Percentiles rank a stretch among this genome's conserved stretches.
These are phyloP conservation scores for Erysimum pusillum DNA, from an alignment of 441 rosid species.

Conservation along the genomic window DNA sequence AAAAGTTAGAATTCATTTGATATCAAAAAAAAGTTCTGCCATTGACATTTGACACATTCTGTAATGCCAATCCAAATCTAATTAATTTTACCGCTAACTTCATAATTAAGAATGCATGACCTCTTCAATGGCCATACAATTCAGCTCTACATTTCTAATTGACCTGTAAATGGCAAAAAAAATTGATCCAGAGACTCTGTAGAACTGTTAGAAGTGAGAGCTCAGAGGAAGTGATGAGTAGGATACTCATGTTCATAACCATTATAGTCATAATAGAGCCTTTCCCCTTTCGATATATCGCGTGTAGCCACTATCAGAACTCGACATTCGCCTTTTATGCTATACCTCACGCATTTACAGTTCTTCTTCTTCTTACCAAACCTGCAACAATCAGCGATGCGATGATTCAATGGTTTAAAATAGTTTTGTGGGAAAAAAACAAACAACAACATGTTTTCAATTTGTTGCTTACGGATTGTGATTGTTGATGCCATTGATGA, in stretches of 20 bases:
- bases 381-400: conserved; percentile 58
- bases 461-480: conserved; percentile 66
- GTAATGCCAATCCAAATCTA: conserved; percentile 20
- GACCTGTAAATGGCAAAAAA: conserved; percentile 34
- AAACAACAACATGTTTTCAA: conserved; percentile 16
- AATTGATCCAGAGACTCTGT: conserved; percentile 34
- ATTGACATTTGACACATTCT: neutral
- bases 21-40: conserved; percentile 5
- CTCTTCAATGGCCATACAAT: conserved; percentile 35
- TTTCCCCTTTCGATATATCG: conserved; percentile 77
- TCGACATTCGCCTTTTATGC: conserved; percentile 82
- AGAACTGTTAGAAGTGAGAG: conserved; percentile 48
- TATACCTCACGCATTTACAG: conserved; percentile 92
- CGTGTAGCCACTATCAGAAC: conserved; percentile 91
- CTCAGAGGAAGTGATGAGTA: conserved; percentile 70
- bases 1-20: conserved; percentile 12
- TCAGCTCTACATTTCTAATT: conserved; percentile 35
- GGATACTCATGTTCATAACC: conserved; percentile 78
- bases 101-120: conserved; percentile 32
- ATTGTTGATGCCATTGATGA: conserved; percentile 90
- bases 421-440: neutral
- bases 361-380: conserved; percentile 92
- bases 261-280: conserved; percentile 77
- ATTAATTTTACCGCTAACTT: conserved; percentile 23
- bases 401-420: neutral